These are phyloP conservation scores for Diplocarpon mali DNA, from an alignment of 2,329 filamentous ascomycete species.

Conservation along the genomic window DNA sequence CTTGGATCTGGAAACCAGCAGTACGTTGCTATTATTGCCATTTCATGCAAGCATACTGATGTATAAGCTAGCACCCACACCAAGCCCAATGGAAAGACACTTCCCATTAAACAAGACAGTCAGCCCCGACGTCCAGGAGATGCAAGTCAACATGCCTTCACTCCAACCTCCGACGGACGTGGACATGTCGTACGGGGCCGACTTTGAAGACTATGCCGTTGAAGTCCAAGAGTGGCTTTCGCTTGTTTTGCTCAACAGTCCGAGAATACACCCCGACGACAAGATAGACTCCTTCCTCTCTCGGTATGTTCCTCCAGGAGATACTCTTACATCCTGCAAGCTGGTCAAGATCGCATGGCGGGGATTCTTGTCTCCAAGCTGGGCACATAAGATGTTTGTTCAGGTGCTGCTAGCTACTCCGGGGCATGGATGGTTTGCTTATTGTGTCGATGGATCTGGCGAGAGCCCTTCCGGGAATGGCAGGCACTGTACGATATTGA, in stretches of 20 bases:
- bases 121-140: constrained; percentile 21
- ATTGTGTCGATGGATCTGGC: constrained; percentile 41
- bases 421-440: constrained; percentile 42
- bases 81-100: constrained; percentile 38
- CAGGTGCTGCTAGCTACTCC: constrained; percentile 34
- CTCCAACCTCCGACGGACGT: constrained; percentile 24
- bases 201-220: constrained; percentile 50
- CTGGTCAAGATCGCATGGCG: constrained; percentile 45
- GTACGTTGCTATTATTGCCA: constrained; percentile 28
- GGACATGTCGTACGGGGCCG: constrained; percentile 31
- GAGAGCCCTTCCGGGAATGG: constrained; percentile 34
- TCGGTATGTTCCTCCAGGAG: constrained; percentile 47
- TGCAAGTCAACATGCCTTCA: constrained; percentile 22
- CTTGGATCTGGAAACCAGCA: constrained; percentile 43
- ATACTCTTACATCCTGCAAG: constrained; percentile 21
- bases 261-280: constrained; percentile 47
- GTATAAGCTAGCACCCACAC: constrained; percentile 30
- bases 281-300: constrained; percentile 57
- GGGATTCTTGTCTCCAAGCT: constrained; percentile 44
- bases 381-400: constrained; percentile 39
- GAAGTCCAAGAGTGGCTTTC: constrained; percentile 67
- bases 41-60: constrained; percentile 6
- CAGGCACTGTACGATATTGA: constrained; percentile 43
- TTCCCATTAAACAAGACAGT: constrained; percentile 34
- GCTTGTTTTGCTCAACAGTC: constrained; percentile 53